phyloP scores from a whole-genome alignment of 805 yeast genomes.

The Metschnikowia peoriensis region DNA sequence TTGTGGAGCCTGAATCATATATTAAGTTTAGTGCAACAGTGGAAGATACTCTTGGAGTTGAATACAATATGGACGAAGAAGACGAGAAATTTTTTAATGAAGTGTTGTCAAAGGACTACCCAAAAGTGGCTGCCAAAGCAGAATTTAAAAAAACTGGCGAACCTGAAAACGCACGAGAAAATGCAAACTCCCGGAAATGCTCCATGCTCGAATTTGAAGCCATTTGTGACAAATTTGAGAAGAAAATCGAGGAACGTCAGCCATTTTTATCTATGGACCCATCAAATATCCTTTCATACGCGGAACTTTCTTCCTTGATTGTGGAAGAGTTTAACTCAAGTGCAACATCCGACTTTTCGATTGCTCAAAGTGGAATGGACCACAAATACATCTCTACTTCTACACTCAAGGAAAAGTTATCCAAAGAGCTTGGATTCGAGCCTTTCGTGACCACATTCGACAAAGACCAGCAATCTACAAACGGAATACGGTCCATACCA shows the following conservation, averaged over 20 bases:
- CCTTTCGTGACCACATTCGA: slow-evolving; percentile 63
- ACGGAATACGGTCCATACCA: slow-evolving; percentile 43
- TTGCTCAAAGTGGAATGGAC: slow-evolving; percentile 25
- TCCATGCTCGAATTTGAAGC: slow-evolving; percentile 86
- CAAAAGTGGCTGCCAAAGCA: slow-evolving; percentile 18
- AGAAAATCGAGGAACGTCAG: slow-evolving; percentile 72
- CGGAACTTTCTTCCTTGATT: slow-evolving; percentile 60
- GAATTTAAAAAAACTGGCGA: slow-evolving; percentile 8
- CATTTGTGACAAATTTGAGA: slow-evolving; percentile 71
- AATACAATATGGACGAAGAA: slow-evolving; percentile 84
- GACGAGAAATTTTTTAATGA: slow-evolving; percentile 68
- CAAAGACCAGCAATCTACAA: slow-evolving; percentile 29
- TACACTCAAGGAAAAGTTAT: slow-evolving; percentile 56
- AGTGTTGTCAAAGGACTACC: slow-evolving; percentile 33
- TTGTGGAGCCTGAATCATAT: slow-evolving; percentile 71
- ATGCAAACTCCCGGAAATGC: slow-evolving; percentile 34
- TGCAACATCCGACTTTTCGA: slow-evolving; percentile 19
- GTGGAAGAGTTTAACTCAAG: slow-evolving; percentile 32
- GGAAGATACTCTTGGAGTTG: slow-evolving; percentile 88
- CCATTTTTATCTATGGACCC: slow-evolving; percentile 90
- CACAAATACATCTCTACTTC: slow-evolving; percentile 46
- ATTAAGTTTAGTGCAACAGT: slow-evolving; percentile 91
- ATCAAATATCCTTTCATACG: slow-evolving; percentile 62
- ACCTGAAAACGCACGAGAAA: background rate
- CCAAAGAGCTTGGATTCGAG: slow-evolving; percentile 52